These are phyloP conservation scores for Talaromyces sp. DNA, from an alignment of 2,329 filamentous ascomycete genomes.

Conservation along the genomic window DNA sequence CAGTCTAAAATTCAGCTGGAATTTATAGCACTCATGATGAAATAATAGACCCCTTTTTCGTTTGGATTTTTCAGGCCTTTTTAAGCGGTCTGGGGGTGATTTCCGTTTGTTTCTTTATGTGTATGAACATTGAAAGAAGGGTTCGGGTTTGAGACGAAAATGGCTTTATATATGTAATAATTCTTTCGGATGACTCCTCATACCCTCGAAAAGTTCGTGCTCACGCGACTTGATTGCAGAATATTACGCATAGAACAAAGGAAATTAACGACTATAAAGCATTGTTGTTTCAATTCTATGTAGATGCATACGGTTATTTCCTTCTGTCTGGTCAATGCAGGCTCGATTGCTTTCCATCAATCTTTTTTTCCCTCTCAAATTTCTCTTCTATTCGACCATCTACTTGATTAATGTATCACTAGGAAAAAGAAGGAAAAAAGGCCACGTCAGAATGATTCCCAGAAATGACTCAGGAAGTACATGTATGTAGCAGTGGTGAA, in stretches of 20 bases:
- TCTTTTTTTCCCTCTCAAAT: neutral
- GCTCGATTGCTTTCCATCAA: neutral
- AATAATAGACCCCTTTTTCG: neutral
- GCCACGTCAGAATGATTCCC: neutral
- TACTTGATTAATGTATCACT: neutral
- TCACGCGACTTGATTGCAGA: neutral
- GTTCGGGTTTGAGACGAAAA: neutral
- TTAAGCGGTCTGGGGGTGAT: no score
- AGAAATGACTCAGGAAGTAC: neutral
- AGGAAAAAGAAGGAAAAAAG: neutral
- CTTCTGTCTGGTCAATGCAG: neutral
- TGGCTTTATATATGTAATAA: neutral
- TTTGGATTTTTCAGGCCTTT: neutral
- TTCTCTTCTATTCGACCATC: neutral
- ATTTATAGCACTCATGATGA: neutral
- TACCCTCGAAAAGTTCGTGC: no score
- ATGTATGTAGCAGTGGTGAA: neutral
- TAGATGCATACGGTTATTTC: no score
- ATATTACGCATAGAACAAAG: neutral
- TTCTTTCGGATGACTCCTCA: neutral
- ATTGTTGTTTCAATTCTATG: neutral
- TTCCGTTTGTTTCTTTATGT: neutral
- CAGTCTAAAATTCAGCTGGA: neutral
- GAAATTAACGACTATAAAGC: neutral
- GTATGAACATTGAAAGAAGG: no score